Base-by-base conservation (phyloP, 306 rosid genomes). In the Vachellia collinsii region DNA sequence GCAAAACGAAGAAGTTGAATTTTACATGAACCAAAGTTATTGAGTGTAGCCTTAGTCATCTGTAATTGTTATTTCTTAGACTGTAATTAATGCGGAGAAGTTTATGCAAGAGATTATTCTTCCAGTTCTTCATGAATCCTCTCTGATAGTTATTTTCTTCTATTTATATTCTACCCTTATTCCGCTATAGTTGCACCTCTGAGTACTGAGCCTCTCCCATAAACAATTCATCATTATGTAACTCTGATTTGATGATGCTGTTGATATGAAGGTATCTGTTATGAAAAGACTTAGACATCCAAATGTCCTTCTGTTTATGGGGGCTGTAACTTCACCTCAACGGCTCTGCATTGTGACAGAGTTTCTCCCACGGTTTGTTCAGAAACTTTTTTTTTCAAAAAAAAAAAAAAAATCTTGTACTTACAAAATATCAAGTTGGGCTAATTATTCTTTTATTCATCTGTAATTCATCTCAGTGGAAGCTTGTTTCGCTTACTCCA, bases 211-310 rank as follows among this genome's bases (percentile, higher is more conserved):
- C 54, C 62, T 81, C 70, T 20, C 14, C 73, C 80, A 41, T 29
- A 46, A 78, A 29, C 23, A 10, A 58, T 3, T 75, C 36, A 72
- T 78, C 12, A 11, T 12, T 29, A 29, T 53, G 48, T 37, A 59
- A 72, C 67, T 54, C 77, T 77, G 59, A 81, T 74, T 73, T 79
- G 73, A 68, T 53, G 4, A 61, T 76, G 54, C 68, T 38, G 17
- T 87, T 44, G 71, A 79, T 66, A 4, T 77, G 69, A 75, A 96
- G 99, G 97, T 96, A 63, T 96, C 98, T 79, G 92, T 96, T 68
- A 96, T 96, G 98, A 96, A 92, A 87, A 90, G 94, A 75, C 99
- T 96, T 72, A 84, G 99, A 38, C 99, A 96, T 77, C 99, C 99
- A 79, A 96, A 96, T 76, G 88, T 96, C 86, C 89, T 96, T 78